Percentiles rank a stretch among this genome's conserved stretches.
Evolutionary conservation across 768 basidiomycete species (phyloP).

Genomic region (Sarcodon sp.): DNA sequence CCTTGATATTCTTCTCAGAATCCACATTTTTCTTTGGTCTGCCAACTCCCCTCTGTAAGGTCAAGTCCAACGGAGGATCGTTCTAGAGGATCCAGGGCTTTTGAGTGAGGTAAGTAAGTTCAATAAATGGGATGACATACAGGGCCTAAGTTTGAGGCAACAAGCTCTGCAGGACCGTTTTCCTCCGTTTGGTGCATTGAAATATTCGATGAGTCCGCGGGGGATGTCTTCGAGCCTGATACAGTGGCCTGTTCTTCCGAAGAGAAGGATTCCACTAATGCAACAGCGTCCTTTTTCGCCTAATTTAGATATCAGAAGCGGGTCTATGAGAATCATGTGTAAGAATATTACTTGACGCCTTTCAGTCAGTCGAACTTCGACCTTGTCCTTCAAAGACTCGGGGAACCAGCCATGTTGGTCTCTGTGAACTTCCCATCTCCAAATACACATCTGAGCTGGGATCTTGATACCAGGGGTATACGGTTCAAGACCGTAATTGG

Average conservation of each 20-base stretch:
- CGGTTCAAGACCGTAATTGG: constrained; percentile 69
- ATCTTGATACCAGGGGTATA: constrained; percentile 32
- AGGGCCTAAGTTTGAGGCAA: constrained; percentile 8
- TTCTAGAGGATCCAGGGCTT: background rate
- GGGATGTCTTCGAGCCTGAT: constrained; percentile 21
- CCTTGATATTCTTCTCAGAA: constrained; percentile 47
- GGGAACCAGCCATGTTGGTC: constrained; percentile 50
- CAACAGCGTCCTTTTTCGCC: constrained; percentile 46
- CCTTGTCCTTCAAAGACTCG: constrained; percentile 49
- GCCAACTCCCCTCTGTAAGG: constrained; percentile 13
- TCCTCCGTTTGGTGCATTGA: too few relatives aligned
- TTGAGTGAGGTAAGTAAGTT: background rate
- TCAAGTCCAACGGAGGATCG: background rate
- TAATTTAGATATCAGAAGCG: constrained; percentile 11
- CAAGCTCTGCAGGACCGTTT: too few relatives aligned
- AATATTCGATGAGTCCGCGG: too few relatives aligned
- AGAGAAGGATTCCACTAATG: constrained; percentile 43
- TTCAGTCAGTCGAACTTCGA: constrained; percentile 46
- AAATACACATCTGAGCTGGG: constrained; percentile 56
- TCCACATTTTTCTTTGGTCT: constrained; percentile 41
- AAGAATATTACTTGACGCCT: constrained; percentile 40
- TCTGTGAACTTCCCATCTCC: constrained; percentile 80
- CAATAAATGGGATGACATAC: constrained; percentile 12
- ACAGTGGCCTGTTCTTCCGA: constrained; percentile 43
- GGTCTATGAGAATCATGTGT: background rate